A percentile compares a stretch with the other conserved stretches of the same genome.
Conservation (phyloP, 257 asterid species). For the Lavandula angustifolia region DNA sequence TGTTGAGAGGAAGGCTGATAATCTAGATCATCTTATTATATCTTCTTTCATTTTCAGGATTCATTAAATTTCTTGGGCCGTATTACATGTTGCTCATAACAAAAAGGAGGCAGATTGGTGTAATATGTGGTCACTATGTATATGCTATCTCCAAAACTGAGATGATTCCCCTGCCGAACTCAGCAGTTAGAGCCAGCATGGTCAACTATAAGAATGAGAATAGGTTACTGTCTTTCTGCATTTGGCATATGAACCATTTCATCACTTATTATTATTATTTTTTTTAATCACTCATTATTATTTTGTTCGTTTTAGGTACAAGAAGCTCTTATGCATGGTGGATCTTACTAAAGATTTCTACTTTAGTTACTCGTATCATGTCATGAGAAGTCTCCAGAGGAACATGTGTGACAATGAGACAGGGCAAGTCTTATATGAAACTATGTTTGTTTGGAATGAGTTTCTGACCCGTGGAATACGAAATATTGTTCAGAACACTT, state of each 20-base stretch:
- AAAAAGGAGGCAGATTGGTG: conserved; percentile 87
- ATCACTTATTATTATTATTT: too few species aligned
- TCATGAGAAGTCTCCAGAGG: conserved; percentile 92
- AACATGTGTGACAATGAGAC: conserved; percentile 61
- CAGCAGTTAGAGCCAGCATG: conserved; percentile 61
- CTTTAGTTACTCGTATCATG: conserved; percentile 95
- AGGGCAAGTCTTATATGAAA: conserved; percentile 68
- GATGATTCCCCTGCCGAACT: conserved; percentile 75
- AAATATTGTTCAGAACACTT: conserved; percentile 70
- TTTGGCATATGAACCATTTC: too few species aligned
- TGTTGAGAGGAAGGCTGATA: conserved; percentile 17
- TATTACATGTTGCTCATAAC: conserved; percentile 91
- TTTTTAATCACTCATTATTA: too few species aligned
- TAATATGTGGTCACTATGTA: conserved; percentile 78
- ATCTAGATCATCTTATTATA: conserved; percentile 21
- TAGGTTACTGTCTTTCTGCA: conserved; percentile 51
- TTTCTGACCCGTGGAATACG: conserved; percentile 90
- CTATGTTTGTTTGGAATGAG: conserved; percentile 99
- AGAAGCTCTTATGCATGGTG: conserved; percentile 88
- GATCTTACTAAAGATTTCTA: conserved; percentile 98
- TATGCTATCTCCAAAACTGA: conserved; percentile 82
- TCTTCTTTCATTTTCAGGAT: conserved; percentile 57
- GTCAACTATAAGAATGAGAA: conserved; percentile 65
- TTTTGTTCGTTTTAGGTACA: conserved; percentile 56
- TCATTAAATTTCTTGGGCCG: conserved; percentile 88